Conservation (phyloP, 2,329 filamentous ascomycete genomes). For the Pezicula carpinea region DNA sequence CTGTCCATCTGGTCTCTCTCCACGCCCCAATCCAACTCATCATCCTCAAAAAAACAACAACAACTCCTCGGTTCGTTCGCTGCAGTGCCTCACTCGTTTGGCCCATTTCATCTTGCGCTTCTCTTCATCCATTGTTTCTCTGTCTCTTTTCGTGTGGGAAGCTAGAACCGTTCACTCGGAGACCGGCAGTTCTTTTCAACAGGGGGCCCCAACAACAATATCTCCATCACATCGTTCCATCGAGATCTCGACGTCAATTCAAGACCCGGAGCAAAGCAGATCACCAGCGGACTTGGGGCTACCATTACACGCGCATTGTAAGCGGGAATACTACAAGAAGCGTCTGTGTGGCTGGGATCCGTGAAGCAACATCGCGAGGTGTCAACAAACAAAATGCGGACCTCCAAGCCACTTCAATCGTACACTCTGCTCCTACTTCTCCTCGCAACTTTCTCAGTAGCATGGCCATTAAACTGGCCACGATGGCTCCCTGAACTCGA, state of each 20-base stretch:
- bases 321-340: conserved; percentile 1
- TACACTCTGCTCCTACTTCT: conserved; percentile 48
- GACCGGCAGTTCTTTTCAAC: neutral
- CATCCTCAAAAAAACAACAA: neutral
- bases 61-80: conserved; percentile 2
- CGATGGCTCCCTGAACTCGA: conserved; percentile 50
- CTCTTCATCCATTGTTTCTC: neutral
- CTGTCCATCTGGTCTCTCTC: too few species aligned
- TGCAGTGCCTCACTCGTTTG: conserved; percentile 23
- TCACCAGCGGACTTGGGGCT: neutral
- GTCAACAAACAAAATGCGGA: conserved; percentile 42
- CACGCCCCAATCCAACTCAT: too few species aligned
- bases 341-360: conserved; percentile 1
- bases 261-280: neutral
- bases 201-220: neutral
- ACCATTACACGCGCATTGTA: neutral
- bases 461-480: conserved; percentile 46
- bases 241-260: neutral
- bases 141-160: neutral
- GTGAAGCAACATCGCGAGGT: conserved; percentile 1
- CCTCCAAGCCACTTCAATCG: conserved; percentile 40
- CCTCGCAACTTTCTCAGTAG: conserved; percentile 34
- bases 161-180: conserved; percentile 4
- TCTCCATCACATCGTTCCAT: neutral
- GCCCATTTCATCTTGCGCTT: conserved; percentile 6